Evolutionary conservation across 345 rosid genomes (phyloP).

Genomic region (Eucalyptus guilfoylei): DNA sequence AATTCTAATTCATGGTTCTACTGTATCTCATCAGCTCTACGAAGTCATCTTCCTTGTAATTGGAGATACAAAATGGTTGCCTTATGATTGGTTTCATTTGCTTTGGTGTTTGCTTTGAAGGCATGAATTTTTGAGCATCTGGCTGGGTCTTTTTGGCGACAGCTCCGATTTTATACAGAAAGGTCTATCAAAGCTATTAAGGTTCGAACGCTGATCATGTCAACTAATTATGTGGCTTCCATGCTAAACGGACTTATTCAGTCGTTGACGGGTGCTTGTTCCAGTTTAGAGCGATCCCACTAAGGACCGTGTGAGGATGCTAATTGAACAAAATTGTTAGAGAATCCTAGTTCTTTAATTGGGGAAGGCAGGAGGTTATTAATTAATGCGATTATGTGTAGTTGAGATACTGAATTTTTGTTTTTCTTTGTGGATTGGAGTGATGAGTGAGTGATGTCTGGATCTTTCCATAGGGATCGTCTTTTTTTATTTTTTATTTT

Average conservation of each 20-base stretch:
- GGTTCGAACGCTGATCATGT: background rate
- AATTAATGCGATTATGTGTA: background rate
- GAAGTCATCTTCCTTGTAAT: background rate
- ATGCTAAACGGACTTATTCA: background rate
- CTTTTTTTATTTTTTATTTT: no score
- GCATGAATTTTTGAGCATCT: background rate
- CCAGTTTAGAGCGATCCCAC: background rate
- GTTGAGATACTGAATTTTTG: background rate
- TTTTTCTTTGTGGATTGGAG: background rate
- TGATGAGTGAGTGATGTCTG: background rate
- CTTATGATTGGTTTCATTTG: background rate
- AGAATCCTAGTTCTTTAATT: background rate
- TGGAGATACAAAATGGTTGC: background rate
- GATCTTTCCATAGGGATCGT: background rate
- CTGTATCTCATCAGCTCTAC: background rate
- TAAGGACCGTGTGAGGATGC: background rate
- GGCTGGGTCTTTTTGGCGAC: background rate
- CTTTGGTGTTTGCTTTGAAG: background rate
- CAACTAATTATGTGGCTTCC: background rate
- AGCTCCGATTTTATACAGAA: background rate
- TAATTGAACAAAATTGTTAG: background rate
- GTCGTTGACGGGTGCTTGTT: background rate
- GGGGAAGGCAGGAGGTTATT: background rate
- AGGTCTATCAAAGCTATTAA: background rate
- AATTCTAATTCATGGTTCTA: background rate